phyloP scores from a whole-genome alignment of 2,329 filamentous ascomycete genomes.

The Fusarium coffeatum region DNA sequence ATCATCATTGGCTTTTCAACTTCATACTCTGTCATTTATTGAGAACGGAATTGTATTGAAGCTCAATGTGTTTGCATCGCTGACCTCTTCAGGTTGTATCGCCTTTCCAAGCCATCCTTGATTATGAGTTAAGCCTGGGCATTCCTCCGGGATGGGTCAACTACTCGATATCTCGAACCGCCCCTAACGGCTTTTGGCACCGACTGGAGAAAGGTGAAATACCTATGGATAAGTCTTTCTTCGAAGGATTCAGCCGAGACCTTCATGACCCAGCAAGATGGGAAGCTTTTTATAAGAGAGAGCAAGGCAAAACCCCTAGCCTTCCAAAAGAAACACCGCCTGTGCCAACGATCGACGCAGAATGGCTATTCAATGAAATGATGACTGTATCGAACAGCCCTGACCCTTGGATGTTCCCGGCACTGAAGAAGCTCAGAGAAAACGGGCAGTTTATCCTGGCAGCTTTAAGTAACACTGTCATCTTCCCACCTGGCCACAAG shows the following conservation, averaged over 20 bases:
- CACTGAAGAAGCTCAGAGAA: constrained; percentile 74
- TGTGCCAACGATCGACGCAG: constrained; percentile 78
- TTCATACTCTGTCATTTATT: not conserved
- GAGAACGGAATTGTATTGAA: too few relatives aligned
- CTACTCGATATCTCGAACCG: constrained; percentile 82
- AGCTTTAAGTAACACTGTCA: constrained; percentile 89
- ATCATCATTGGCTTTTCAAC: not conserved
- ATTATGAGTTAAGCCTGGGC: constrained; percentile 81
- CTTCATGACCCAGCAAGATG: constrained; percentile 75
- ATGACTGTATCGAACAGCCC: constrained; percentile 77
- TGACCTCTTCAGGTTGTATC: constrained; percentile 75
- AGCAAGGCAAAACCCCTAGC: constrained; percentile 56
- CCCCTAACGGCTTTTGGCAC: constrained; percentile 88
- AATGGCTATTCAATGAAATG: constrained; percentile 90
- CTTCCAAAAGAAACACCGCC: constrained; percentile 63
- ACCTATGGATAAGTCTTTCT: constrained; percentile 79
- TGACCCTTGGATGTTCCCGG: constrained; percentile 91
- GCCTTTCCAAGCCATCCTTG: constrained; percentile 91
- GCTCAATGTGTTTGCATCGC: not conserved
- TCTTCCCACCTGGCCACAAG: constrained; percentile 80
- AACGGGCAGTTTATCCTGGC: constrained; percentile 77
- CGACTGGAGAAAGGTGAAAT: constrained; percentile 87
- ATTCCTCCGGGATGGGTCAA: constrained; percentile 94
- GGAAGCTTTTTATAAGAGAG: constrained; percentile 69
- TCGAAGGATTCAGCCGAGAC: constrained; percentile 78